phyloP scores from a whole-genome alignment of 768 basidiomycete species.

The Psilocybe tampanensis region DNA sequence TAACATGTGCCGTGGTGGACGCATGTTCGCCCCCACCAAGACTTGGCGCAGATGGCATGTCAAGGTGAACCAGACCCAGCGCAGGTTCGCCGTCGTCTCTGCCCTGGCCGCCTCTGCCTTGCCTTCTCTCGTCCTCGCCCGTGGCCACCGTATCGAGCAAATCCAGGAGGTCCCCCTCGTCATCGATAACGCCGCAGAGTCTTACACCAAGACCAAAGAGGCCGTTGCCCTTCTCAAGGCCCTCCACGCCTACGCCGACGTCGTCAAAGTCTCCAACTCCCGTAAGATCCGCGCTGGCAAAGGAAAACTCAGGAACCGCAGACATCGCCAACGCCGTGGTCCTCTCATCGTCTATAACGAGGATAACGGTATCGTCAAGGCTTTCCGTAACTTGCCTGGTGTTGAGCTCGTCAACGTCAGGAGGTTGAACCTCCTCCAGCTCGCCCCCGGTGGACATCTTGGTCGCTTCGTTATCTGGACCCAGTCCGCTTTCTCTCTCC shows the following conservation, averaged over 20 bases:
- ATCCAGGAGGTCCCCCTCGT: slow-evolving; percentile 97
- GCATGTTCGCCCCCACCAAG: slow-evolving; percentile 99
- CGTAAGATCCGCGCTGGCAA: slow-evolving; percentile 96
- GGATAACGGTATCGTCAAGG: slow-evolving; percentile 96
- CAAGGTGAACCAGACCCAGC: slow-evolving; percentile 99
- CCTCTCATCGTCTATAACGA: slow-evolving; percentile 97
- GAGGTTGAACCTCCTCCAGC: slow-evolving; percentile 95
- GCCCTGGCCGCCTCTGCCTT: slow-evolving; percentile 97
- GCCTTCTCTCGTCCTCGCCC: slow-evolving; percentile 97
- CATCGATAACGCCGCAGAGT: slow-evolving; percentile 75
- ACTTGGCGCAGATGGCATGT: slow-evolving; percentile 99
- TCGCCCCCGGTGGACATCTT: slow-evolving; percentile 98
- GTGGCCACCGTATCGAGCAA: slow-evolving; percentile 98
- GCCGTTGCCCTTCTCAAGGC: slow-evolving; percentile 92
- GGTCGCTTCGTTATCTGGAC: slow-evolving; percentile 99
- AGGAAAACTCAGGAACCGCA: slow-evolving; percentile 96
- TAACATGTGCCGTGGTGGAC: slow-evolving; percentile 99
- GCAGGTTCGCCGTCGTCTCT: slow-evolving; percentile 96
- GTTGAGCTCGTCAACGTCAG: slow-evolving; percentile 96
- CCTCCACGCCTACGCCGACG: slow-evolving; percentile 87
- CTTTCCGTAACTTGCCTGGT: slow-evolving; percentile 98
- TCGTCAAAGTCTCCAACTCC: slow-evolving; percentile 96
- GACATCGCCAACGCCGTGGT: slow-evolving; percentile 96
- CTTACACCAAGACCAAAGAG: slow-evolving; percentile 95
- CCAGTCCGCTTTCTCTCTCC: slow-evolving; percentile 86